These are phyloP conservation scores for Cladosporium phlei DNA, from an alignment of 2,329 filamentous ascomycete genomes.

Conservation along the genomic window DNA sequence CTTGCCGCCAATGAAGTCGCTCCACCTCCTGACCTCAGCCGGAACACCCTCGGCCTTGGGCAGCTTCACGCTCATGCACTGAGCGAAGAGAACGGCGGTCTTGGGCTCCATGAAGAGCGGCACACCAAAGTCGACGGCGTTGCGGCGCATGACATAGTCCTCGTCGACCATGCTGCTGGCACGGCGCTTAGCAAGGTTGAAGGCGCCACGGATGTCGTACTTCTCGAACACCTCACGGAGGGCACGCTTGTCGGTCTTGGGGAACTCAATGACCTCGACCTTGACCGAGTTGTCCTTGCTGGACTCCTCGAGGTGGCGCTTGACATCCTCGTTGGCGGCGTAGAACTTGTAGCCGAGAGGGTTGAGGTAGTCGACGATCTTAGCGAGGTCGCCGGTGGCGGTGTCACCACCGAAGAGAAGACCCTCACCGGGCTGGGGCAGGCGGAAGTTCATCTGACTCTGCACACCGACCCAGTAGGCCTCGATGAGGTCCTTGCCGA, in stretches of 20 bases:
- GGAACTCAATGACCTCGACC: slow-evolving; percentile 93
- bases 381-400: slow-evolving; percentile 63
- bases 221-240: slow-evolving; percentile 94
- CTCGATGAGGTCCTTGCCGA: slow-evolving; percentile 91
- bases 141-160: slow-evolving; percentile 97
- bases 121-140: slow-evolving; percentile 96
- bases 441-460: slow-evolving; percentile 86
- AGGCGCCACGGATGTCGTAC: slow-evolving; percentile 91
- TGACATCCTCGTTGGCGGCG: slow-evolving; percentile 75
- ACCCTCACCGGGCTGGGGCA: slow-evolving; percentile 90
- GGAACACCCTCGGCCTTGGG: slow-evolving; percentile 85
- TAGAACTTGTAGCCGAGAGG: slow-evolving; percentile 94
- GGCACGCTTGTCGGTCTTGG: slow-evolving; percentile 90
- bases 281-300: slow-evolving; percentile 59
- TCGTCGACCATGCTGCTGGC: slow-evolving; percentile 83
- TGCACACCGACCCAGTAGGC: slow-evolving; percentile 97
- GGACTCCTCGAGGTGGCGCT: slow-evolving; percentile 71
- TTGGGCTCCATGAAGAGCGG: slow-evolving; percentile 98
- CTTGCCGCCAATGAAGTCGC: slow-evolving; percentile 87
- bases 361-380: slow-evolving; percentile 78
- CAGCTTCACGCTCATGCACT: slow-evolving; percentile 95
- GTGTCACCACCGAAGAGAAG: slow-evolving; percentile 88
- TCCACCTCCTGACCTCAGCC: slow-evolving; percentile 87
- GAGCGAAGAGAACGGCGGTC: slow-evolving; percentile 93
- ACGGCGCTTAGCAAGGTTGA: slow-evolving; percentile 83